A percentile compares a stretch with the other conserved stretches of the same genome.
Evolutionary conservation across 2,329 filamentous ascomycete species (phyloP).

Genomic region (Aspergillus viridinutans): DNA sequence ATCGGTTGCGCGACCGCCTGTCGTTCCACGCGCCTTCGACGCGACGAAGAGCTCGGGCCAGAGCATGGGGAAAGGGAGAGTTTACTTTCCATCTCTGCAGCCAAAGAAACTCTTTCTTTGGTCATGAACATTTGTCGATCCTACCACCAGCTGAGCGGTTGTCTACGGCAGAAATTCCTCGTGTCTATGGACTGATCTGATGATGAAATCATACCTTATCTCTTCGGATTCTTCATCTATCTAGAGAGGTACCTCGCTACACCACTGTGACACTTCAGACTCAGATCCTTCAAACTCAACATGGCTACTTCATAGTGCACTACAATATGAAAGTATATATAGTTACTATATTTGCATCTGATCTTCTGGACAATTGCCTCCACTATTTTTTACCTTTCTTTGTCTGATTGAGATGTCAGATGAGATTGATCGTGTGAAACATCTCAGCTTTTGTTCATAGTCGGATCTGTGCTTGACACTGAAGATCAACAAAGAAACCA

Average conservation of each 20-base stretch:
- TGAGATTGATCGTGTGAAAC: no score
- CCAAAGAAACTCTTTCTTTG: slow-evolving; percentile 34
- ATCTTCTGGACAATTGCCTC: no score
- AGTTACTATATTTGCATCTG: neutral
- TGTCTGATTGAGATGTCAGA: neutral
- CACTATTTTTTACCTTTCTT: neutral
- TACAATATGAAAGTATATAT: neutral
- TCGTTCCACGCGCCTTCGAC: slow-evolving; percentile 21
- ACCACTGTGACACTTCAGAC: neutral
- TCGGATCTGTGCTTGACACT: neutral
- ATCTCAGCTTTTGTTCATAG: neutral
- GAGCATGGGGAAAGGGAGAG: neutral
- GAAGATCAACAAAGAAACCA: neutral
- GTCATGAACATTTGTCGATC: slow-evolving; percentile 29
- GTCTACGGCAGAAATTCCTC: neutral
- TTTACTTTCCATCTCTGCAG: neutral
- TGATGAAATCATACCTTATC: neutral
- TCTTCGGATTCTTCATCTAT: neutral
- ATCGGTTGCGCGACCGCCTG: slow-evolving; percentile 13
- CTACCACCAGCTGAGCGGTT: neutral
- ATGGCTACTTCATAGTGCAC: neutral
- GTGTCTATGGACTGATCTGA: neutral
- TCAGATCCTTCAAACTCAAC: neutral
- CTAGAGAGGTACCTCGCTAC: no score
- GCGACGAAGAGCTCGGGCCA: slow-evolving; percentile 18